These are phyloP conservation scores for Tephrocybe sp. DNA, from an alignment of 768 basidiomycete species.

Conservation along the genomic window DNA sequence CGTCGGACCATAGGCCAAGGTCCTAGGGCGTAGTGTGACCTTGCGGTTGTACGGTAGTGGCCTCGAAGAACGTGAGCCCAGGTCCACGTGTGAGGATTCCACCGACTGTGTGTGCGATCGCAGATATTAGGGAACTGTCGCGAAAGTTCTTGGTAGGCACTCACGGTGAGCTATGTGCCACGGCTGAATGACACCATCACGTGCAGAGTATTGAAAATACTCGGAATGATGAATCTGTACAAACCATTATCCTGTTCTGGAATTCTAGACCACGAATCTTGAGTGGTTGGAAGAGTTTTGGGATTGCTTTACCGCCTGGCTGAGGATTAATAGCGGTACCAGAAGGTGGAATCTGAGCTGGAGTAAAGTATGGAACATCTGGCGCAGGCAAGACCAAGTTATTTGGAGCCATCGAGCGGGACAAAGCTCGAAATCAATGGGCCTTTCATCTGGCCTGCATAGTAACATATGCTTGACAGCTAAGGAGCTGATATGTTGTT, in stretches of 20 bases:
- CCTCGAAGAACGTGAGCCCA: constrained; percentile 63
- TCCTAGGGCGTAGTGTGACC: constrained; percentile 68
- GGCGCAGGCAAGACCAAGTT: constrained; percentile 15
- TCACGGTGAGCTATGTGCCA: constrained; percentile 66
- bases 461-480: too few species aligned
- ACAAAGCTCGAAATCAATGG: too few species aligned
- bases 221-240: constrained; percentile 16
- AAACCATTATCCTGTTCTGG: constrained; percentile 54
- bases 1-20: constrained; percentile 60
- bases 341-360: constrained; percentile 39
- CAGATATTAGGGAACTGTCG: background rate
- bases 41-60: constrained; percentile 55
- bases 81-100: constrained; percentile 55
- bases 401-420: constrained; percentile 9
- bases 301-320: constrained; percentile 32
- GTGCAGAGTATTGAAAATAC: constrained; percentile 48
- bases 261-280: constrained; percentile 52
- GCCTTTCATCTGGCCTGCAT: too few species aligned
- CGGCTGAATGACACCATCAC: constrained; percentile 48
- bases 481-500: too few species aligned
- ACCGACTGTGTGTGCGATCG: constrained; percentile 44
- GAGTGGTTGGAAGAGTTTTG: constrained; percentile 50
- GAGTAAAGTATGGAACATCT: constrained; percentile 37
- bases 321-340: constrained; percentile 42
- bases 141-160: constrained; percentile 27